Evolutionary conservation across 345 rosid species (phyloP), one percentile per base, ranked within the genome.

Genomic region (Bruguiera sexangula): DNA sequence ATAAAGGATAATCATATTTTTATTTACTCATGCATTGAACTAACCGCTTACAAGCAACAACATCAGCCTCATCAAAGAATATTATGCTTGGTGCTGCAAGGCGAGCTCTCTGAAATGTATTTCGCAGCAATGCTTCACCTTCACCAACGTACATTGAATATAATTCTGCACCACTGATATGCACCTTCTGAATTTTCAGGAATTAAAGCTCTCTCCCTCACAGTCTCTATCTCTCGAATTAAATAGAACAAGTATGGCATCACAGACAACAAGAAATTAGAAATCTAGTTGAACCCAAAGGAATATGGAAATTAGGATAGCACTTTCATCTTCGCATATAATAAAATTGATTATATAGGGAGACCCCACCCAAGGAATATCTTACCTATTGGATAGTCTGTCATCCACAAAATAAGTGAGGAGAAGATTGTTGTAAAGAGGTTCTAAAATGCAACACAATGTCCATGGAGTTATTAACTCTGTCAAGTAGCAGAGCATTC

Each of bases 61-160:
- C 97, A 60, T 91, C 99, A 63, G 90, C 97, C 84, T 94, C 99
- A 27, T 94, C 99, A 54, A 94, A 89, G 83, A 94, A 89, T 77
- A 94, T 81, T 73, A 94, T 91, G 81, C 99, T 92, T 37, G 99
- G 99, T 7, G 96, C 87, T 51, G 96, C 93, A 71, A 89, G 93
- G 55, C 93, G 85, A 69, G 97, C 99, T 81, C 97, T 88, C 26
- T 81, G 88, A 82, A 94, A 94, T 62, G 92, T 94, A 77, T 83
- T 86, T 11, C 96, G 87, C 77, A 91, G 70, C 69, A 92, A 82
- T 60, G 97, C 95, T 86, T 94, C 99, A 67, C 99, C 95, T 85
- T 94, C 98, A 72, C 97, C 99, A 71, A 94, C 99, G 78, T 94
- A 94, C 97, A 89, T 91, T 2, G 98, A 94, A 71, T 85, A 91